Base-by-base conservation (phyloP, 2,329 filamentous ascomycete species). In the Xylariaceae sp. region DNA sequence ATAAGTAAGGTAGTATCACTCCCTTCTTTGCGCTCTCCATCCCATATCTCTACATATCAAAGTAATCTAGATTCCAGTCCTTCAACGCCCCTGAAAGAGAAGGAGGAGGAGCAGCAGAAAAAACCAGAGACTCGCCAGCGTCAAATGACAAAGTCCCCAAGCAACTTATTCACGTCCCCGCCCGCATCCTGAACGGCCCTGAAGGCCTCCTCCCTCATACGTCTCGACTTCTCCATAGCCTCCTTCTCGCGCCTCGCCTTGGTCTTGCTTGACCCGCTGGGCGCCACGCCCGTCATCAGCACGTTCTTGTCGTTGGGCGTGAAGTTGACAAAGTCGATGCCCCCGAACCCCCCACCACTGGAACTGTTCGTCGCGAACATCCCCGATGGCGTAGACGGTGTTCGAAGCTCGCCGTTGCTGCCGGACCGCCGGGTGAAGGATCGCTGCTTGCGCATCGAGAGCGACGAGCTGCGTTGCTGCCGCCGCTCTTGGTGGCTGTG, bases 171-270 rank as follows among this genome's bases (percentile, higher is more conserved):
- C 4, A 86, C 77, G 64, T 92, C 87, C 2, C 89, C 90, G 1
- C 90, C 90, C 0, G 87, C 89, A 9, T 87, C 88, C 53, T 84
- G 78, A 0, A 92, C 85, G 7, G 87, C 88, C 72, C 85, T 85
- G 61, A 88, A 75, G 26, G 89, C 87, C 6, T 86, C 86, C 72
- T 90, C 85, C 67, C 83, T 87, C 53, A 93, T 71, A 70, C 83
- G 82, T 65, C 87, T 77, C 67, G 90, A 80, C 74, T 88, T 87
- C 69, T 97, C 94, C 50, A 84, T 80, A 1, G 91, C 91, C 77
- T 97, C 94, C 73, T 91, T 90, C 74, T 98, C 94, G 47, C 95
- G 79, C 53, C 92, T 79, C n/a, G 92, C 92, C 73, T 97, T 97
- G 7, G 95, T 98, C 83, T 98, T 98, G 65, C 86, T 90, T 65